Evolutionary conservation across 2,329 filamentous ascomycete species (phyloP), one percentile per base, ranked within the genome.

Genomic region (Laburnicola sp.): DNA sequence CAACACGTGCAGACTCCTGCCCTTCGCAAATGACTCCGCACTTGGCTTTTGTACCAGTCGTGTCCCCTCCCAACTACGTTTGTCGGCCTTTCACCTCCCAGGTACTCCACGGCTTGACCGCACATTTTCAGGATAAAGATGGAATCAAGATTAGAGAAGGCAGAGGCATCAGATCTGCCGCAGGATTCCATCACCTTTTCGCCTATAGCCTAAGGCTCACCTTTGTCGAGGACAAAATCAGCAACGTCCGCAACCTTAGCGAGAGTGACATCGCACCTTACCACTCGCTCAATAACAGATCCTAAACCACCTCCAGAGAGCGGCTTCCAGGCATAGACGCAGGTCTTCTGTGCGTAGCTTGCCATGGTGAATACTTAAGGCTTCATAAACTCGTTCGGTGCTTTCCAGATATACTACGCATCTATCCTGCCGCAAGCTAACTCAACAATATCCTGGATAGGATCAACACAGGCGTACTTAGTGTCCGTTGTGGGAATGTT

Each of bases 381-480:
- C 1, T 68, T 71, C 22, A 64, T 74, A 0, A 51, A 51, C 8
- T 47, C 49, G 5, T 51, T 52, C 21, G 43, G 43, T 9, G 43
- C 43, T 11, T 53, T 53, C 23, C 50, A 53, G 26, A 36, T 75
- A 2, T 80, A 79, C 60, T 81, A 80, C 52, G 64, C 65, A 2
- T 61, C 54, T 2, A 66, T 75, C 1, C 52, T 70, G 3, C 58
- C 61, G 1, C 57, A 69, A 16, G 44, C 68, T 0, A 57, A 69
- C 6, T 79, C 78, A 0, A 74, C 73, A 0, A 80, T 82, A 37
- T 77, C 78, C 3, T 82, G 80, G 79, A 79, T 82, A 26, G 80
- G 80, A 4, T 75, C 75, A 0, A 64, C 79, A 0, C 78, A 81
- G 59, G 74, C 75, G 5, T 80, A 72, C 50, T 57, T 81, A 2